phyloP scores from a whole-genome alignment of 441 rosid genomes.

The Kokia cookei region DNA sequence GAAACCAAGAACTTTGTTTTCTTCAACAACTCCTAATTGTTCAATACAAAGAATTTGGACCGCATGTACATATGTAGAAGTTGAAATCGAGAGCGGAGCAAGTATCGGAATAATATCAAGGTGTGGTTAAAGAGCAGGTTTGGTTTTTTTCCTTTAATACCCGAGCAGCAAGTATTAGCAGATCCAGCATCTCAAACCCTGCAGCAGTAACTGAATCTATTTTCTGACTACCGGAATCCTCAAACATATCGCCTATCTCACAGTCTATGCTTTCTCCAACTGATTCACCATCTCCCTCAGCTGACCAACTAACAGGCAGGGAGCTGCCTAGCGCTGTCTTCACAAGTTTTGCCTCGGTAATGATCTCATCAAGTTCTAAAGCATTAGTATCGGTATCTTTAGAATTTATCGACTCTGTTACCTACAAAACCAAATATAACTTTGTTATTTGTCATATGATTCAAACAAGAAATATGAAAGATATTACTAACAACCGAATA shows the following conservation, averaged over 20 bases:
- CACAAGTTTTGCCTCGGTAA: conserved; percentile 70
- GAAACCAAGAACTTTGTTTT: background rate
- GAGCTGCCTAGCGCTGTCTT: conserved; percentile 91
- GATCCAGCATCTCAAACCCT: conserved; percentile 98
- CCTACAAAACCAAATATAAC: conserved; percentile 34
- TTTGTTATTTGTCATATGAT: background rate
- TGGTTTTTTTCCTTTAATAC: conserved; percentile 35
- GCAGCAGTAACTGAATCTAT: conserved; percentile 80
- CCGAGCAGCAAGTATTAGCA: conserved; percentile 74
- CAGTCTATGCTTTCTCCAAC: conserved; percentile 18
- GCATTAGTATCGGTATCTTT: conserved; percentile 27
- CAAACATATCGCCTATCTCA: conserved; percentile 9
- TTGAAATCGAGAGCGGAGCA: background rate
- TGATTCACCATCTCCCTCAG: conserved; percentile 50
- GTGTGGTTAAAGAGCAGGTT: conserved; percentile 11
- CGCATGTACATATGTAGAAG: background rate
- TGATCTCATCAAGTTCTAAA: conserved; percentile 46
- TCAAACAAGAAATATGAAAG: background rate
- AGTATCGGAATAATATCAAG: conserved; percentile 8
- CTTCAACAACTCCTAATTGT: background rate
- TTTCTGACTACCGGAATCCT: conserved; percentile 41
- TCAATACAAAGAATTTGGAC: background rate
- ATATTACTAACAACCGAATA: background rate
- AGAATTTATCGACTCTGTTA: conserved; percentile 35
- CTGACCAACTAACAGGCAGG: conserved; percentile 91